Evolutionary conservation across 192 early-diverging fungal genomes (phyloP).

Genomic region (Chytriomyces confervae): DNA sequence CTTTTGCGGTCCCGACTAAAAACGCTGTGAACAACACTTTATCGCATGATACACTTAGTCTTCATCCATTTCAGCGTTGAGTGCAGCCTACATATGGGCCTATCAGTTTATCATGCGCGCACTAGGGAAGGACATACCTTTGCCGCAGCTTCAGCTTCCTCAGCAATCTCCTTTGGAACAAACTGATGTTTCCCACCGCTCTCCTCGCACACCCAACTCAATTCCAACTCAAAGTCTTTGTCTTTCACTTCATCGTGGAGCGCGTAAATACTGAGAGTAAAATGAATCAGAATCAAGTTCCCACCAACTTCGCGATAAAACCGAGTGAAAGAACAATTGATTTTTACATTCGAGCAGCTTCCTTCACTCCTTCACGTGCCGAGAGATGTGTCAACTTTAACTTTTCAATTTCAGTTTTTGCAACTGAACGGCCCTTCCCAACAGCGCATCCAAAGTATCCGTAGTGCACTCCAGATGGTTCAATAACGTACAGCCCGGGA

Average conservation of each 20-base stretch:
- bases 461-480: slow-evolving; percentile 95
- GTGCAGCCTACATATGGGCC: slow-evolving; percentile 39
- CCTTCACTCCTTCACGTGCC: slow-evolving; percentile 87
- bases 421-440: slow-evolving; percentile 95
- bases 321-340: slow-evolving; percentile 3
- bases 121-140: slow-evolving; percentile 2
- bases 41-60: slow-evolving; percentile 32
- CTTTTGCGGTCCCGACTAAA: too few species aligned
- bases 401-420: slow-evolving; percentile 99
- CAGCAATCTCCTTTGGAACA: slow-evolving; percentile 86
- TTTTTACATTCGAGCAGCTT: slow-evolving; percentile 89
- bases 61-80: slow-evolving; percentile 59
- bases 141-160: slow-evolving; percentile 84
- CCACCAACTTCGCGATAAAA: background rate
- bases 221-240: slow-evolving; percentile 98
- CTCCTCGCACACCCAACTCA: slow-evolving; percentile 93
- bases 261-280: slow-evolving; percentile 76
- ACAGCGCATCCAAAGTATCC: slow-evolving; percentile 94
- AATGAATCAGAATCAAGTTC: background rate
- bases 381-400: slow-evolving; percentile 85
- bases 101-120: background rate
- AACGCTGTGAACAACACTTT: too few species aligned
- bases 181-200: slow-evolving; percentile 78
- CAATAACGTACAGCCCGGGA: slow-evolving; percentile 91
- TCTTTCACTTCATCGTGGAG: slow-evolving; percentile 98